Conservation (phyloP, 208 protist species). For the Kentomonas sorsogonicus region DNA sequence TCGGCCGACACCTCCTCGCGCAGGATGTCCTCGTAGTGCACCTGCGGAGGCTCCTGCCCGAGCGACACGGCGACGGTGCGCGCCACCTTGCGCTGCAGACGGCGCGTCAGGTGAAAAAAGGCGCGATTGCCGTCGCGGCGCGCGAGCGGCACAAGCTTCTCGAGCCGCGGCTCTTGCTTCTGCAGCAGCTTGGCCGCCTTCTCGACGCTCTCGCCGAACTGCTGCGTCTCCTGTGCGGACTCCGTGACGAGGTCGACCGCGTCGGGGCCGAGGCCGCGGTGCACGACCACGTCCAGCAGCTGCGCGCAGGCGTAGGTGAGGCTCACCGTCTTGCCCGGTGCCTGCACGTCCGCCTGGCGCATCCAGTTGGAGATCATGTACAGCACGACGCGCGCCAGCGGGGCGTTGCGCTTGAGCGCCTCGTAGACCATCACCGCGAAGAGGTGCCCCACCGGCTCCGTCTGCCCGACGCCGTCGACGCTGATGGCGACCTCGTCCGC, state of each 20-base stretch:
- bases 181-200: slow-evolving; percentile 57
- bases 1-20: slow-evolving; percentile 45
- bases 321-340: slow-evolving; percentile 76
- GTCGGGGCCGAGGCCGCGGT: slow-evolving; percentile 41
- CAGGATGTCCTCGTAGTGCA: slow-evolving; percentile 9
- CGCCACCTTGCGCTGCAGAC: slow-evolving; percentile 48
- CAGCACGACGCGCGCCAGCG: slow-evolving; percentile 73
- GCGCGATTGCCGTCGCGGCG: slow-evolving; percentile 42
- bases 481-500: slow-evolving; percentile 61
- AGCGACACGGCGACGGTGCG: slow-evolving; percentile 36
- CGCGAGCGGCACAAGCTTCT: slow-evolving; percentile 41
- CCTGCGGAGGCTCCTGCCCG: slow-evolving; percentile 33
- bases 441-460: slow-evolving; percentile 52
- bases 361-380: slow-evolving; percentile 84
- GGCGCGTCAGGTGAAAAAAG: slow-evolving; percentile 66
- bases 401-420: slow-evolving; percentile 80
- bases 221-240: slow-evolving; percentile 54
- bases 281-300: slow-evolving; percentile 58
- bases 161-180: slow-evolving; percentile 50
- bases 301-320: slow-evolving; percentile 83
- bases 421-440: slow-evolving; percentile 88
- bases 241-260: slow-evolving; percentile 66
- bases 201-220: slow-evolving; percentile 63
- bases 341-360: slow-evolving; percentile 54
- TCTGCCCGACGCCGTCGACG: slow-evolving; percentile 30